These are phyloP conservation scores for Entomortierella parvispora DNA, from an alignment of 192 early-diverging fungal genomes.

Conservation along the genomic window DNA sequence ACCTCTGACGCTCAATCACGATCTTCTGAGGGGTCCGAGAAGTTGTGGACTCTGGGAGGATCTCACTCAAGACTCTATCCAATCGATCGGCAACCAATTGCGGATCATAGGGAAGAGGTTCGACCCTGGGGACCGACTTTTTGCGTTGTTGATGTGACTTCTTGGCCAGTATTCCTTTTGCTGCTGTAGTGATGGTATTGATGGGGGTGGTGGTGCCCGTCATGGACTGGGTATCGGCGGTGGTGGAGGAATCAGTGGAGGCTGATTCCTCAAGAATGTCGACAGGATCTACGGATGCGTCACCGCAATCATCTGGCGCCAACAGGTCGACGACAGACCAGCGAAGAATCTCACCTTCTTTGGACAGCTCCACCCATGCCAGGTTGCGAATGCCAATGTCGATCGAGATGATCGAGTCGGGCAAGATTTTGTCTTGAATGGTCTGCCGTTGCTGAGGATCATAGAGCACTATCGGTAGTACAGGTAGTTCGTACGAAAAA, in stretches of 20 bases:
- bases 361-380: constrained; percentile 56
- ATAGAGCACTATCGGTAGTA: no score
- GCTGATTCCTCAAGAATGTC: no score
- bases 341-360: constrained; percentile 36
- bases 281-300: neutral
- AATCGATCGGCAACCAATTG: constrained; percentile 9
- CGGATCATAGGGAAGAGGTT: constrained; percentile 16
- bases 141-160: neutral
- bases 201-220: neutral
- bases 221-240: no score
- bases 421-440: constrained; percentile 16
- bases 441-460: neutral
- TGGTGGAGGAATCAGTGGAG: no score
- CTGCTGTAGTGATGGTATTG: neutral
- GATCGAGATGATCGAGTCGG: constrained; percentile 54
- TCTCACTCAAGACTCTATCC: constrained; percentile 19
- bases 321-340: constrained; percentile 57
- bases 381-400: constrained; percentile 65
- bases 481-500: neutral
- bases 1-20: constrained; percentile 56
- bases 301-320: neutral
- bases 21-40: constrained; percentile 8
- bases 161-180: neutral
- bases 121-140: constrained; percentile 1
- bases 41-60: neutral